Base-by-base conservation (phyloP, 352 stramenopile genomes). In the Pythium folliculosum region DNA sequence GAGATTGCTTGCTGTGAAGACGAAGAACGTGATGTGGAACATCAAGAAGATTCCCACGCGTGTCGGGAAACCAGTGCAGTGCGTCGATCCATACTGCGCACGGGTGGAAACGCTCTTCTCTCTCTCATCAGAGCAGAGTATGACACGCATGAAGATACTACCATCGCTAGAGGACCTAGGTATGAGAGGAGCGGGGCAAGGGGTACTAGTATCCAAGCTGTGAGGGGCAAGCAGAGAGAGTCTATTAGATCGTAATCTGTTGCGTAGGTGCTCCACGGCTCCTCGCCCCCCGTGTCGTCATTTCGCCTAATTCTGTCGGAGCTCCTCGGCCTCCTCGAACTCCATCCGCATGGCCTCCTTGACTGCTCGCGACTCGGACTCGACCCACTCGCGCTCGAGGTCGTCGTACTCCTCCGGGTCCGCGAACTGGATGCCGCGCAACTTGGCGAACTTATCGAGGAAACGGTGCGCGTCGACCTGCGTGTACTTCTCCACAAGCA, bases 301-400 rank as follows among this genome's bases (percentile, higher is more conserved):
- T n/a, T n/a, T 47, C 40, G 22, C 53, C 51, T 83, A 91, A 74
- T 83, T 86, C 68, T 91, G 79, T 50, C 81, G 81, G 38, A 90
- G 63, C 65, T 85, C 84, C 57, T 92, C 81, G 44, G 88, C 81
- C 55, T 94, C 86, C 64, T 94, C 84, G 65, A 91, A 81, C 70
- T 94, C 86, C 54, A 94, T 75, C 62, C 86, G 86, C 86, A 94
- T 92, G 38, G 82, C 86, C 52, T 94, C 84, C 73, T 94, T 94
- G 61, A 94, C 85, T 60, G 86, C 86, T 21, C 76, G 77, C 44
- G 84, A 89, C 70, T 94, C 86, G 27, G 82, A 77, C 50, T 91
- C 80, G n/a, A 90, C 79, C 87, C 87, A 95, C 59, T 82, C 83
- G 62, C 84, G 81, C 70, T 89, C 84, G 38, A 95, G 88, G 60